These are phyloP conservation scores for Sinapis alba DNA, from an alignment of 441 rosid species.

Conservation along the genomic window DNA sequence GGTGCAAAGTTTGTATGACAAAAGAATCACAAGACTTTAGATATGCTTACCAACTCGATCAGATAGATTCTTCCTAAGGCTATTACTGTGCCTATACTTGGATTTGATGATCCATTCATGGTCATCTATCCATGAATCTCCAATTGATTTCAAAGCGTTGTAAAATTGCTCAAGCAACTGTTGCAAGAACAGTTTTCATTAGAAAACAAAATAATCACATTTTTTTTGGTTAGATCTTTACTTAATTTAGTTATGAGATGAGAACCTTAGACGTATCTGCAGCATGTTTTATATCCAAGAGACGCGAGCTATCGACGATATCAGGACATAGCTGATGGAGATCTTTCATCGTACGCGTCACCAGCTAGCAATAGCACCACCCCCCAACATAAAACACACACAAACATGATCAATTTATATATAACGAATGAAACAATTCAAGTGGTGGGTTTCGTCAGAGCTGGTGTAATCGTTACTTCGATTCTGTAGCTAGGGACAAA, in stretches of 20 bases:
- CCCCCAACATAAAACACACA: not conserved
- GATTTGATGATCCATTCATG: slow-evolving; percentile 56
- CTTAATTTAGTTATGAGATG: slow-evolving; percentile 4
- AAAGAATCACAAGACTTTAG: not conserved
- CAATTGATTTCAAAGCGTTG: slow-evolving; percentile 60
- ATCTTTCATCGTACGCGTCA: slow-evolving; percentile 69
- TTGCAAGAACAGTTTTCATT: slow-evolving; percentile 1
- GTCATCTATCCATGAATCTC: slow-evolving; percentile 66
- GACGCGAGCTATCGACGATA: slow-evolving; percentile 46
- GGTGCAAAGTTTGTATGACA: not conserved
- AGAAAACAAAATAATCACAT: not conserved
- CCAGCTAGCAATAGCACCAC: slow-evolving; percentile 41
- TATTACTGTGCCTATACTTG: slow-evolving; percentile 35
- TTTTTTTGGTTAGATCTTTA: not conserved
- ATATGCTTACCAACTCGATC: slow-evolving; percentile 57
- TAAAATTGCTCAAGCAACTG: slow-evolving; percentile 63
- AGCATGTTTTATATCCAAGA: slow-evolving; percentile 47
- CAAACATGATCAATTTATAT: slow-evolving; percentile 10
- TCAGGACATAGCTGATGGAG: slow-evolving; percentile 69
- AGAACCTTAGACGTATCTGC: slow-evolving; percentile 52
- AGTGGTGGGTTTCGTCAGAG: slow-evolving; percentile 1
- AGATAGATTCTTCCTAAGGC: slow-evolving; percentile 40
- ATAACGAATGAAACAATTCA: not conserved
- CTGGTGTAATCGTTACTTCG: not conserved
- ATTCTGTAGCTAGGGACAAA: slow-evolving; percentile 16